Base-by-base conservation (phyloP, 139 green algal genomes). In the Chlamydomonas schloesseri region DNA sequence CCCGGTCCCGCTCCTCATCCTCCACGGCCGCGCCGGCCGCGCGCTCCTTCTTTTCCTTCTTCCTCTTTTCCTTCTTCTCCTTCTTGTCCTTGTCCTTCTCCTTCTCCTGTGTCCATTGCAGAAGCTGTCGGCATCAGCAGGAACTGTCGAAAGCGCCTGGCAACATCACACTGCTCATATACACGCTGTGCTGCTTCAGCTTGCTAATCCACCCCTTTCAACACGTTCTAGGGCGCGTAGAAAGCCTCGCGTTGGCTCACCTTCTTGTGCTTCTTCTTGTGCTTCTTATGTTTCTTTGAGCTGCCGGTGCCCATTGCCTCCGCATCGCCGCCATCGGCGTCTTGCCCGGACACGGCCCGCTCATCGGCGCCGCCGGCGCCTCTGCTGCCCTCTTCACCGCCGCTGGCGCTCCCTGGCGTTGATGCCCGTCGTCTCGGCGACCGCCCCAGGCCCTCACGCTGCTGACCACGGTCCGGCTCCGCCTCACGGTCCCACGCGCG, bases 221-320 rank as follows among this genome's bases (percentile, higher is more conserved):
- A n/a, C n/a, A n/a, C n/a, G n/a, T n/a, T n/a, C n/a, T n/a, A n/a
- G n/a, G n/a, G n/a, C n/a, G n/a, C n/a, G n/a, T n/a, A n/a, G n/a
- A n/a, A 50, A 50, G 42, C 5, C 42, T 8, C 42, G 6, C 6
- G 42, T 50, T 50, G 42, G 11, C 33, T 29, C 17, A 80, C 81
- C 81, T 87, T 87, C 28, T 87, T 87, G 55, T 87, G 69, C 57
- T 87, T 87, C 53, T 87, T 87, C 81, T 87, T 87, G 47, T 76
- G 47, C 33, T 87, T 78, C 37, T 87, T 87, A 1, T 71, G 15
- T 18, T 31, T 9, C 50, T 76, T 85, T 33, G 42, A 50, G 42
- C 42, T 50, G 42, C 42, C 42, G 42, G 42, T 50, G 42, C 42
- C 42, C 6, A 50, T 13, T 8, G 8, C 42, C 42, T 23, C 29